These are phyloP conservation scores for Crassisporium funariophilum DNA, from an alignment of 768 basidiomycete genomes.

Conservation along the genomic window DNA sequence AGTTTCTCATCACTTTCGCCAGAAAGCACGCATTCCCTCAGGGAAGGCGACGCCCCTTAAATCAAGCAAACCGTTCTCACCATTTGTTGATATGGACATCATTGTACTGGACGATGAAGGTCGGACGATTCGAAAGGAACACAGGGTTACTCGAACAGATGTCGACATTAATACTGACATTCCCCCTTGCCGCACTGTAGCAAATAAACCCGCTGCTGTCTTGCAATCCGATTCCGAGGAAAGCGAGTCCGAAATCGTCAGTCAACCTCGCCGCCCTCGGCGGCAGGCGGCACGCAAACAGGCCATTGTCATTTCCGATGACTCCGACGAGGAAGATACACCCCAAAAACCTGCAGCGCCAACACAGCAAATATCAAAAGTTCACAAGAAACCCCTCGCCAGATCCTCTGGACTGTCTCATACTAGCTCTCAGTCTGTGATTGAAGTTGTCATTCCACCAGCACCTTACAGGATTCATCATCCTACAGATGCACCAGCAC, in stretches of 20 bases:
- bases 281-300: conserved; percentile 26
- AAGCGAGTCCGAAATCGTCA: conserved; percentile 25
- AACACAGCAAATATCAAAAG: conserved; percentile 9
- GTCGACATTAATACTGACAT: conserved; percentile 36
- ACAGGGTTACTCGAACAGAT: conserved; percentile 53
- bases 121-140: conserved; percentile 58
- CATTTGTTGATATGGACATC: conserved; percentile 67
- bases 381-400: not conserved
- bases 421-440: conserved; percentile 14
- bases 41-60: conserved; percentile 31
- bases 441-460: conserved; percentile 47
- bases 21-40: conserved; percentile 15
- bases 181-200: not conserved
- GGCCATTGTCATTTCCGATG: conserved; percentile 48
- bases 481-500: not conserved
- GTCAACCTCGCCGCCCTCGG: conserved; percentile 27
- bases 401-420: conserved; percentile 4
- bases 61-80: conserved; percentile 41
- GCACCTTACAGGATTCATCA: conserved; percentile 30
- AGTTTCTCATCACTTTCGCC: conserved; percentile 17
- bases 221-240: conserved; percentile 11
- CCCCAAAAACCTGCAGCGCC: conserved; percentile 14
- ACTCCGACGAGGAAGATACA: conserved; percentile 41
- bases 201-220: conserved; percentile 3
- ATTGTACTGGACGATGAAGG: conserved; percentile 65